phyloP scores from a whole-genome alignment of 306 rosid species.

The Oxytropis ochrocephala region DNA sequence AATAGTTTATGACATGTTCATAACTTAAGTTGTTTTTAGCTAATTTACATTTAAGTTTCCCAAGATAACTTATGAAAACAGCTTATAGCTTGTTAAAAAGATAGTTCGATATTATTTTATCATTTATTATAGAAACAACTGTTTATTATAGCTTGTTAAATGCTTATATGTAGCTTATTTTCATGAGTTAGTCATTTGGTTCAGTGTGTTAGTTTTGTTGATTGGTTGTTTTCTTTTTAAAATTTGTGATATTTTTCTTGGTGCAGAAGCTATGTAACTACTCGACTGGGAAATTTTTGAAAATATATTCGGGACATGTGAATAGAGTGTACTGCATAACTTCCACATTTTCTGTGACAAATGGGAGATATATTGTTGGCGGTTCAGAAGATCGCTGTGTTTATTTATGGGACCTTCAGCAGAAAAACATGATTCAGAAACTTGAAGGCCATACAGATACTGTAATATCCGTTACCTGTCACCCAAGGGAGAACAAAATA shows the following conservation, averaged over 20 bases:
- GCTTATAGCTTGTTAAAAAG: too few relatives aligned
- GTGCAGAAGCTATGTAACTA: conserved; percentile 91
- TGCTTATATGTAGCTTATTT: too few relatives aligned
- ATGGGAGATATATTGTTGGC: conserved; percentile 78
- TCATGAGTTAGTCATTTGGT: too few relatives aligned
- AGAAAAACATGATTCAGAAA: conserved; percentile 73
- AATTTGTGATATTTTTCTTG: conserved; percentile 5
- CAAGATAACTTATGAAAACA: too few relatives aligned
- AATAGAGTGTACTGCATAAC: conserved; percentile 64
- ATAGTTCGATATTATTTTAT: too few relatives aligned
- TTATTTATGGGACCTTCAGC: conserved; percentile 90
- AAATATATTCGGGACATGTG: conserved; percentile 60
- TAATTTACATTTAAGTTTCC: too few relatives aligned
- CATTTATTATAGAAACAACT: too few relatives aligned
- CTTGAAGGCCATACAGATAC: conserved; percentile 86
- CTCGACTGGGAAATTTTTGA: conserved; percentile 54
- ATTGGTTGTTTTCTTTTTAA: not conserved
- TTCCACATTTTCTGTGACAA: conserved; percentile 82
- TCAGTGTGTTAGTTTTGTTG: not conserved
- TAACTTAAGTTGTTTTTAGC: too few relatives aligned
- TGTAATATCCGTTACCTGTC: conserved; percentile 79
- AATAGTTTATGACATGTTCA: too few relatives aligned
- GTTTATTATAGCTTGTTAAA: too few relatives aligned
- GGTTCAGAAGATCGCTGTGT: conserved; percentile 89
- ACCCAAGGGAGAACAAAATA: conserved; percentile 78